These are phyloP conservation scores for Singerocomus rubriflavus DNA, from an alignment of 1,284 basidiomycete genomes.

Conservation along the genomic window DNA sequence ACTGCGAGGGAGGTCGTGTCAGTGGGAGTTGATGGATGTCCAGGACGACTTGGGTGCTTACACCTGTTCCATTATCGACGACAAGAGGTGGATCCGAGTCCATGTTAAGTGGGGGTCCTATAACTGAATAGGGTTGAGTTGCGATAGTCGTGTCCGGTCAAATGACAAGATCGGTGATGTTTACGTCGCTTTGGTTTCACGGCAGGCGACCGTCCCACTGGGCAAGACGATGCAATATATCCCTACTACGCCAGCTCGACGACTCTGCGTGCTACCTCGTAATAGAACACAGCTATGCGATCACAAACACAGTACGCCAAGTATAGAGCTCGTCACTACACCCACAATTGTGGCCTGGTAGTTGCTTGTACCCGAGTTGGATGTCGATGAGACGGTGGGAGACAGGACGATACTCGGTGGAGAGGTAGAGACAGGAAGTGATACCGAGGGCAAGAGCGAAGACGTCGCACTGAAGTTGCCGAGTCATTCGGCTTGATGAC, in stretches of 20 bases:
- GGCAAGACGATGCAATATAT: neutral
- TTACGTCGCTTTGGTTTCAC: constrained; percentile 17
- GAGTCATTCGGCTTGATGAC: neutral
- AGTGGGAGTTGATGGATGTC: constrained; percentile 9
- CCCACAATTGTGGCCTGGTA: constrained; percentile 16
- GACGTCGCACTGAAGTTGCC: constrained; percentile 32
- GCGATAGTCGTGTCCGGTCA: neutral
- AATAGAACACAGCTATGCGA: neutral
- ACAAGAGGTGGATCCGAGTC: constrained; percentile 77
- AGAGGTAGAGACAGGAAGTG: constrained; percentile 39
- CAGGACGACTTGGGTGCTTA: constrained; percentile 42
- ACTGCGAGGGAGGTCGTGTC: constrained; percentile 47
- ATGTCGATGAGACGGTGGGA: constrained; percentile 16
- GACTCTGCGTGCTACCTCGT: neutral
- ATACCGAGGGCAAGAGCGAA: constrained; percentile 40
- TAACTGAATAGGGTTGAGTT: neutral
- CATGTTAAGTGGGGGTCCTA: constrained; percentile 38
- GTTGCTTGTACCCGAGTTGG: neutral
- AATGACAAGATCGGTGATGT: no score
- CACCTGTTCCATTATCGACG: constrained; percentile 97
- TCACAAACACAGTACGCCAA: constrained; percentile 14
- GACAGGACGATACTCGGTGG: constrained; percentile 33
- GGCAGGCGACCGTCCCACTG: no score
- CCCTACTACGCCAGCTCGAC: neutral
- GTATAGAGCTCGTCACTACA: constrained; percentile 7